These are phyloP conservation scores for Tetracladium marchalianum DNA, from an alignment of 495 filamentous ascomycete genomes.

Conservation along the genomic window DNA sequence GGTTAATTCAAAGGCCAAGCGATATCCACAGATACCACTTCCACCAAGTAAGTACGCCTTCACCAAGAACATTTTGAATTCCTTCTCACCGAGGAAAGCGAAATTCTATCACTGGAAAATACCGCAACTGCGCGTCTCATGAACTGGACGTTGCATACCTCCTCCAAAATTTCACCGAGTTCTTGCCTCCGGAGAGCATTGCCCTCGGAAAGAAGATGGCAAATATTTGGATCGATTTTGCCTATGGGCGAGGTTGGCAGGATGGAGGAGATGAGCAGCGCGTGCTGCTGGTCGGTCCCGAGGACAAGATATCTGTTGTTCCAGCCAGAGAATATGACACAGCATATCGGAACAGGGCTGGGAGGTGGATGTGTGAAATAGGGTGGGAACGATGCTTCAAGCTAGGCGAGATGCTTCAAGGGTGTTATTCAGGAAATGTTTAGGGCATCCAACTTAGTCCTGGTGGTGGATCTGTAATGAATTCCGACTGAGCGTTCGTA, in stretches of 20 bases:
- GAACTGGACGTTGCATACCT: slow-evolving; percentile 7
- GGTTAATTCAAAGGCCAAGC: background rate
- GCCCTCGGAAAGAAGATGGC: slow-evolving; percentile 6
- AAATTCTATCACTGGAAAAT: background rate
- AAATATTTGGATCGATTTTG: slow-evolving; percentile 1
- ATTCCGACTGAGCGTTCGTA: too few relatives aligned
- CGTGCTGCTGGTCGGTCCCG: slow-evolving; percentile 7
- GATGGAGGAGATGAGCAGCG: background rate
- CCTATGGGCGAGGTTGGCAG: background rate
- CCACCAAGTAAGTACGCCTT: slow-evolving; percentile 5
- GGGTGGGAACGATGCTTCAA: slow-evolving; percentile 10
- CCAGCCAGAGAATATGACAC: slow-evolving; percentile 4
- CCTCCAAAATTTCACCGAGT: background rate
- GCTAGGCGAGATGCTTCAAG: slow-evolving; percentile 9
- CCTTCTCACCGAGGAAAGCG: background rate
- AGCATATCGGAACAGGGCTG: slow-evolving; percentile 4
- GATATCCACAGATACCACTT: slow-evolving; percentile 3
- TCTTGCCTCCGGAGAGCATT: background rate
- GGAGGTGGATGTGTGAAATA: slow-evolving; percentile 2
- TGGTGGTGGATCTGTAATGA: too few relatives aligned
- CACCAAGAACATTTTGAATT: background rate
- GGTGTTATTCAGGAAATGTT: background rate
- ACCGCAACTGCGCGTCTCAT: background rate
- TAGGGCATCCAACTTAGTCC: too few relatives aligned
- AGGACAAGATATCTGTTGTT: background rate